phyloP scores from a whole-genome alignment of 257 asterid genomes.

The Solanum dulcamara region DNA sequence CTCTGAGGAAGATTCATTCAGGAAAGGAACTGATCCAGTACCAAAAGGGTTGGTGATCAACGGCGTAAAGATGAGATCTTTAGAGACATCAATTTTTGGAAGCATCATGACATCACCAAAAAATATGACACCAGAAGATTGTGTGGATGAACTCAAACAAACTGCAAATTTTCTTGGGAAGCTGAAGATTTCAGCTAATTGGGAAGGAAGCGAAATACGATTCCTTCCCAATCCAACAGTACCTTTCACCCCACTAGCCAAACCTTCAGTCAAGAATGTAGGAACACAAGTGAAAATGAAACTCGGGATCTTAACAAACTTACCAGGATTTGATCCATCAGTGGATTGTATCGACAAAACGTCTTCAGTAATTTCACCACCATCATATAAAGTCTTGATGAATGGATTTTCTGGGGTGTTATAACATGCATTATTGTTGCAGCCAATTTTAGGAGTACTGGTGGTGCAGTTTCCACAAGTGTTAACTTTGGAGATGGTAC shows the following conservation, averaged over 20 bases:
- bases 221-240: slow-evolving; percentile 21
- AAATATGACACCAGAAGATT: slow-evolving; percentile 3
- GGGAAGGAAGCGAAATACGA: slow-evolving; percentile 8
- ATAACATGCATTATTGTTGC: slow-evolving; percentile 12
- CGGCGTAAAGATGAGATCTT: slow-evolving; percentile 1
- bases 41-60: slow-evolving; percentile 1
- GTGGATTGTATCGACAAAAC: slow-evolving; percentile 6
- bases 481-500: neutral
- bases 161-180: slow-evolving; percentile 13
- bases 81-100: slow-evolving; percentile 1
- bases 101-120: slow-evolving; percentile 8
- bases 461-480: slow-evolving; percentile 6
- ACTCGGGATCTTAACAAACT: neutral
- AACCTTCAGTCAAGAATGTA: slow-evolving; percentile 9
- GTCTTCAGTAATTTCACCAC: slow-evolving; percentile 12
- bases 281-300: slow-evolving; percentile 18
- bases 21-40: neutral
- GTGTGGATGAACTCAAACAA: slow-evolving; percentile 19
- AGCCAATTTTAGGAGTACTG: slow-evolving; percentile 5
- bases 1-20: slow-evolving; percentile 2
- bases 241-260: slow-evolving; percentile 18
- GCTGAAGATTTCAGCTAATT: slow-evolving; percentile 6
- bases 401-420: slow-evolving; percentile 15
- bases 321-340: slow-evolving; percentile 1
- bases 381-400: slow-evolving; percentile 2